Percentiles rank a stretch among this genome's conserved stretches.
Evolutionary conservation across 371 early-diverging fungal species (phyloP).

Genomic region (Mortierella sp.): DNA sequence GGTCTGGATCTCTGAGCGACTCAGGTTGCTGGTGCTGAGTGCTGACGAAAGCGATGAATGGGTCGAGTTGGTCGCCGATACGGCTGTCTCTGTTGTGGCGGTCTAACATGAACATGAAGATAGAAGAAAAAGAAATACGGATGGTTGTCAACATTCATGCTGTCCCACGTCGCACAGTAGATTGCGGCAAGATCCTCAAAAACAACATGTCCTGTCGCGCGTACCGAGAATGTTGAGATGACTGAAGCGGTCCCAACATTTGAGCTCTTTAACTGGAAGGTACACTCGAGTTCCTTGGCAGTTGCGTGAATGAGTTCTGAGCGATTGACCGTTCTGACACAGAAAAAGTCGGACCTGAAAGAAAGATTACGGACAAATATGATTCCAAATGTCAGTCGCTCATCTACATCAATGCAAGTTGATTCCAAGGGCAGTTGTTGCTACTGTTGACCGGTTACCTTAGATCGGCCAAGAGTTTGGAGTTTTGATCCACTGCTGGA

Average conservation of each 20-base stretch:
- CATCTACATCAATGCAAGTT: too few species aligned
- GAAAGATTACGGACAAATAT: too few species aligned
- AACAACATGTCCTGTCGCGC: neutral
- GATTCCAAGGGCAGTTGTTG: too few species aligned
- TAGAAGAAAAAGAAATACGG: too few species aligned
- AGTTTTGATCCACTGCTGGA: constrained; percentile 18
- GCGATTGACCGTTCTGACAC: constrained; percentile 48
- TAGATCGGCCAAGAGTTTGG: constrained; percentile 38
- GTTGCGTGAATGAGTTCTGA: constrained; percentile 49
- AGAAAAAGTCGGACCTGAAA: constrained; percentile 50
- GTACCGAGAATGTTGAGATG: constrained; percentile 31
- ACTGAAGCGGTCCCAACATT: constrained; percentile 43
- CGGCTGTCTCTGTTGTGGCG: constrained; percentile 34
- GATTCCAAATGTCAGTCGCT: neutral
- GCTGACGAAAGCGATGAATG: constrained; percentile 2
- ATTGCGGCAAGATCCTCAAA: neutral
- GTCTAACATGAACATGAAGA: constrained; percentile 14
- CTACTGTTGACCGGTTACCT: constrained; percentile 20
- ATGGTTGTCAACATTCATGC: too few species aligned
- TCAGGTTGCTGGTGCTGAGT: neutral
- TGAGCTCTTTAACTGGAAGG: constrained; percentile 46
- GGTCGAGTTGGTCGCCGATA: constrained; percentile 10
- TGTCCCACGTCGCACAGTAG: too few species aligned
- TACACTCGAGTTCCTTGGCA: constrained; percentile 49
- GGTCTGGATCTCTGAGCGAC: constrained; percentile 22